Evolutionary conservation across 2,329 filamentous ascomycete species (phyloP), one percentile per base, ranked within the genome.

Genomic region (Pseudogymnoascus sp.): DNA sequence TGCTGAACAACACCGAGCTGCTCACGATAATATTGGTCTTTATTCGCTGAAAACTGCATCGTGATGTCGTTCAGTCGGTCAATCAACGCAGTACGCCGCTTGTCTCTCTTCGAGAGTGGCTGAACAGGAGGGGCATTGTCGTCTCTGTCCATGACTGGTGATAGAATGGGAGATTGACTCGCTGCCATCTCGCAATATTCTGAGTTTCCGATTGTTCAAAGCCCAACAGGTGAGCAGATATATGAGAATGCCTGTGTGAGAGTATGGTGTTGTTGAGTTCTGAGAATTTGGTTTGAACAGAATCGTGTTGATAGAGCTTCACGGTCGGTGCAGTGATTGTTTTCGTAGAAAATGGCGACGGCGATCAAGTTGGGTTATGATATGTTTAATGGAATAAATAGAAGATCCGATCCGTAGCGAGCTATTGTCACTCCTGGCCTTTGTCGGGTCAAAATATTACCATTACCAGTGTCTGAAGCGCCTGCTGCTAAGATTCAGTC

Each of bases 1-100:
- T 91, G 87, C 76, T 97, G 92, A n/a, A 97, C 85, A 67, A 91
- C 91, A 70, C 94, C 88, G 2, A 97, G 83, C 75, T 97, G 91
- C 67, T 94, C 90, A 65, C 92, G 86, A 75, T 96, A 97, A 69
- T 91, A 87, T 66, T 84, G 80, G 74, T 96, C 91, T 67, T 90
- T 84, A 71, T 96, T 92, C 66, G 88, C 84, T 66, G 86, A 84
- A 75, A 96, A 93, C 67, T 87, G 86, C 61, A 88, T 85, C 62
- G 88, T 86, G 75, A 97, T 86, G 62, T 86, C 84, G 41, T 85
- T 82, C 5, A 96, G 83, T 66, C 89, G 88, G 65, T 96, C 92
- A 67, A 87, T 85, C 65, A 97, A 85, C 70, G 88, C 86, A 70
- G 90, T 90, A 65, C 92, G 87, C 72, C 92, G 87, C 75, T 95